Conservation (phyloP, 148 eudicot species). For the Persicaria maculosa region DNA sequence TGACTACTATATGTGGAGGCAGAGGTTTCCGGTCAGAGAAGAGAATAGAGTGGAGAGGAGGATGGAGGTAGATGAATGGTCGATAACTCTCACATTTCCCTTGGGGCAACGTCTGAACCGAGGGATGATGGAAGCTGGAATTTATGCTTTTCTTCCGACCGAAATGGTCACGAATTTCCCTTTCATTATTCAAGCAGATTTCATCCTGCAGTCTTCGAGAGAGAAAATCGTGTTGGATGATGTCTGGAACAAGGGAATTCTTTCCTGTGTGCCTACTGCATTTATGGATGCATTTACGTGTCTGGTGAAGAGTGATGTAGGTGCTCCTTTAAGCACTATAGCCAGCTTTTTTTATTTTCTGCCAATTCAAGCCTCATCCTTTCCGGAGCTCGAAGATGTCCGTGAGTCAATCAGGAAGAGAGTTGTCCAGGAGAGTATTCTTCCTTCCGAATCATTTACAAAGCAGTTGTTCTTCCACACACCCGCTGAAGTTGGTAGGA, state of each 20-base stretch:
- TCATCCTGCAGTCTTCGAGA: conserved; percentile 59
- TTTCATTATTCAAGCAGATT: conserved; percentile 65
- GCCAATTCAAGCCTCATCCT: conserved; percentile 30
- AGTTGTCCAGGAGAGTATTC: conserved; percentile 26
- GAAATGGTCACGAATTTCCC: conserved; percentile 69
- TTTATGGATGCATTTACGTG: conserved; percentile 45
- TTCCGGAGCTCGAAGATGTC: conserved; percentile 31
- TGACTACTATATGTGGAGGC: conserved; percentile 64
- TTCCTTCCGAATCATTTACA: conserved; percentile 15
- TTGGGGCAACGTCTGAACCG: conserved; percentile 43
- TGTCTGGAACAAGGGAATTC: conserved; percentile 65
- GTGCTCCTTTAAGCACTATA: conserved; percentile 35
- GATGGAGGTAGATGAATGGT: conserved; percentile 55
- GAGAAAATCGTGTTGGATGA: conserved; percentile 57
- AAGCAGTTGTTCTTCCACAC: conserved; percentile 36
- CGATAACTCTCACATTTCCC: conserved; percentile 62
- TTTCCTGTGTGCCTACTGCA: conserved; percentile 50
- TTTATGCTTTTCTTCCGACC: conserved; percentile 64
- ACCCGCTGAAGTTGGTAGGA: conserved; percentile 51
- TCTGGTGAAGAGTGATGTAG: conserved; percentile 31
- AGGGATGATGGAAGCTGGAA: conserved; percentile 40
- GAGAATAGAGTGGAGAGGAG: conserved; percentile 46
- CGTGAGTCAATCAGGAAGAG: conserved; percentile 33
- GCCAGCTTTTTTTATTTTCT: conserved; percentile 38
- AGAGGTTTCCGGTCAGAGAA: conserved; percentile 47